phyloP scores from a whole-genome alignment of 805 yeast genomes.

The Spathaspora sp. region DNA sequence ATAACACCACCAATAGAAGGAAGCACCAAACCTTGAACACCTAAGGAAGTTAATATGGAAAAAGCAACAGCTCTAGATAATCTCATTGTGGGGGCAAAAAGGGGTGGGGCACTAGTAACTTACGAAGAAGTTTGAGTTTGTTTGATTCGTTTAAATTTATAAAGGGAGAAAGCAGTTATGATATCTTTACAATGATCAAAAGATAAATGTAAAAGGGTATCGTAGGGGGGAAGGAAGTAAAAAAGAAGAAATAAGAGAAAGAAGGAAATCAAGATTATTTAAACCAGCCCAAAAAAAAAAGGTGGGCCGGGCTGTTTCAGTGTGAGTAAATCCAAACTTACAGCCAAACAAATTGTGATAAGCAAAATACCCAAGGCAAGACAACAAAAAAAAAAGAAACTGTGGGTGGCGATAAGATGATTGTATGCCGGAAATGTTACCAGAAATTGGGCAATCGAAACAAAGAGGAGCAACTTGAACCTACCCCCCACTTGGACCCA shows the following conservation, averaged over 20 bases:
- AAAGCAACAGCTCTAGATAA: constrained; percentile 40
- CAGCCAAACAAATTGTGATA: neutral
- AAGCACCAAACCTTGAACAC: constrained; percentile 51
- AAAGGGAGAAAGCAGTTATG: neutral
- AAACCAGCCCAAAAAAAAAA: neutral
- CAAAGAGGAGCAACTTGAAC: no score
- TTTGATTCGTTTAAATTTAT: neutral
- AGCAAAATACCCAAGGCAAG: neutral
- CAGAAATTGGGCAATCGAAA: neutral
- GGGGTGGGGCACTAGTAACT: neutral
- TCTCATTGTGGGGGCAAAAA: constrained; percentile 21
- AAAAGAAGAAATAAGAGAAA: neutral
- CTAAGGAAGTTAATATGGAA: constrained; percentile 38
- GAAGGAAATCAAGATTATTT: neutral
- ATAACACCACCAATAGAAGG: constrained; percentile 48
- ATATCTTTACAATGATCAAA: neutral
- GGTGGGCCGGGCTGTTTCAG: neutral
- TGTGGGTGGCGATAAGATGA: neutral
- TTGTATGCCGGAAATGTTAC: neutral
- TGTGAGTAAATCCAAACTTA: neutral
- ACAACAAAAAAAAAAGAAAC: neutral
- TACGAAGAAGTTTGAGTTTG: neutral
- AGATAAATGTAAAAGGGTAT: neutral
- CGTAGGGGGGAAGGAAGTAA: neutral
- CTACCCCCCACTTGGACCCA: neutral